phyloP scores from a whole-genome alignment of 2,329 filamentous ascomycete species.

The Celoporthe dispersa region DNA sequence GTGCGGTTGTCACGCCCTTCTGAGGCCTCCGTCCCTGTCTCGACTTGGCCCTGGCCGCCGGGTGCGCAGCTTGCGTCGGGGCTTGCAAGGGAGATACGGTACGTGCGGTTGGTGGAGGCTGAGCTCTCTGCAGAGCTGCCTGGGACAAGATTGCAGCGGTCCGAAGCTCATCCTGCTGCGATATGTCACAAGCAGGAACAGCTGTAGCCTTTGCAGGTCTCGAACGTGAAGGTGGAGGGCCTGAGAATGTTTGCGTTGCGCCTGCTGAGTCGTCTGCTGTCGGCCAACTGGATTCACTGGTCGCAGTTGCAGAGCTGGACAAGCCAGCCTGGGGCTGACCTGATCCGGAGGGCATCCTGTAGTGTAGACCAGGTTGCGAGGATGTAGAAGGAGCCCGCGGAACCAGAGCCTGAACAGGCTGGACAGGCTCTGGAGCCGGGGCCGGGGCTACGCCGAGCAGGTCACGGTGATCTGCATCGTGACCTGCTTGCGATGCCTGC shows the following conservation, averaged over 20 bases:
- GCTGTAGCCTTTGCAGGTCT: slow-evolving; percentile 8
- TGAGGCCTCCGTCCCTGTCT: slow-evolving; percentile 42
- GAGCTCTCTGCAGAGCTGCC: slow-evolving; percentile 34
- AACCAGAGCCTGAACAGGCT: slow-evolving; percentile 10
- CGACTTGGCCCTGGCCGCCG: slow-evolving; percentile 38
- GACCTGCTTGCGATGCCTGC: slow-evolving; percentile 10
- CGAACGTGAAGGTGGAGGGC: slow-evolving; percentile 5
- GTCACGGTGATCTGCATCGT: slow-evolving; percentile 20
- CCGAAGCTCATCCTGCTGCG: slow-evolving; percentile 24
- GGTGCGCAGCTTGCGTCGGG: slow-evolving; percentile 25
- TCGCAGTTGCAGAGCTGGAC: slow-evolving; percentile 7
- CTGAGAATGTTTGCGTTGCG: slow-evolving; percentile 3
- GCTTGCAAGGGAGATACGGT: slow-evolving; percentile 37
- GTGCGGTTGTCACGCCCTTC: slow-evolving; percentile 38
- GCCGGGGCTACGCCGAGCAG: slow-evolving; percentile 1
- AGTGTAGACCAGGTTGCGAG: slow-evolving; percentile 14
- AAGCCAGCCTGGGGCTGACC: slow-evolving; percentile 11
- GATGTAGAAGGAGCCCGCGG: slow-evolving; percentile 6
- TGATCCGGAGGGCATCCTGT: slow-evolving; percentile 27
- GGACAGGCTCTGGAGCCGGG: slow-evolving; percentile 8
- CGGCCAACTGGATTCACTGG: slow-evolving; percentile 29
- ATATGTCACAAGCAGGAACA: slow-evolving; percentile 14
- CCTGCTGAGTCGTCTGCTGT: slow-evolving; percentile 20
- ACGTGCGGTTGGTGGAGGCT: slow-evolving; percentile 38
- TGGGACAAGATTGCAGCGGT: slow-evolving; percentile 33